phyloP scores from a whole-genome alignment of 2,329 filamentous ascomycete species.

The Immersiporthe knoxdaviesiana region DNA sequence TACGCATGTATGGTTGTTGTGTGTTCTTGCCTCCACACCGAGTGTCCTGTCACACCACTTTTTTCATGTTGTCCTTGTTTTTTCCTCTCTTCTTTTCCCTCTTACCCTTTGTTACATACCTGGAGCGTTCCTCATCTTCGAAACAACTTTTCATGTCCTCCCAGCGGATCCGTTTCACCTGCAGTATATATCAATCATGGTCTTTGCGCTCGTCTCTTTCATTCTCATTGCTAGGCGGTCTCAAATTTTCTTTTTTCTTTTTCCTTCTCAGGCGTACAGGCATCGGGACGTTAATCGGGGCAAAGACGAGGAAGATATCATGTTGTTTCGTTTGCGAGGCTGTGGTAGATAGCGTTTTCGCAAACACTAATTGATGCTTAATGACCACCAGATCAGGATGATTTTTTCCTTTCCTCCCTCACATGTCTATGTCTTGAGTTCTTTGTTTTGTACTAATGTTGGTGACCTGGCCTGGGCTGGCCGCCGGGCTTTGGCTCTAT shows the following conservation, averaged over 20 bases:
- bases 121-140: background rate
- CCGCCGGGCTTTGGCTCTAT: background rate
- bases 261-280: background rate
- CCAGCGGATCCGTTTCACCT: background rate
- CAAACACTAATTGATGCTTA: background rate
- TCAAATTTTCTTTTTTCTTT: no score
- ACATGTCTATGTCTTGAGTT: background rate
- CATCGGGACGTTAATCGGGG: background rate
- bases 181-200: background rate
- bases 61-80: background rate
- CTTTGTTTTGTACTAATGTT: background rate
- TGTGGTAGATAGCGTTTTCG: constrained; percentile 1
- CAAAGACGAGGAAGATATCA: background rate
- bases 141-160: background rate
- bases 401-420: no score
- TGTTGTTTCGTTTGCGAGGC: background rate
- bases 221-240: background rate
- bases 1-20: constrained; percentile 7
- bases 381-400: background rate
- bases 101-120: background rate
- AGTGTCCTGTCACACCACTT: background rate
- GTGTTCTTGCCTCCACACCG: background rate
- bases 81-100: no score
- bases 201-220: background rate
- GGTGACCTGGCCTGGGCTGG: no score